Base-by-base conservation (phyloP, 2,329 filamentous ascomycete genomes). In the Graphiopsis chlorocephala region DNA sequence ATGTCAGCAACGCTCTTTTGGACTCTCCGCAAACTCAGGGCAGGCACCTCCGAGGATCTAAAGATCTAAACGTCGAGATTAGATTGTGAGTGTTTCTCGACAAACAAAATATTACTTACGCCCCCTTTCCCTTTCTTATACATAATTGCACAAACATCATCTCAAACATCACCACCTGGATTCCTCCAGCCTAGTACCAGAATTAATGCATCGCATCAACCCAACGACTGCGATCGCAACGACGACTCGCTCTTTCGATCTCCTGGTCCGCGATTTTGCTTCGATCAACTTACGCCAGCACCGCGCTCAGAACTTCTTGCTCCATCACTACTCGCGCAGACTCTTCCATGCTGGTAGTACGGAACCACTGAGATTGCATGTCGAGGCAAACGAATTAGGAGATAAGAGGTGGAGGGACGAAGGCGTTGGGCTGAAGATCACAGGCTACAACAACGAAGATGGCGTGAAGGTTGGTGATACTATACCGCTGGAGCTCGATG, bases 261-360 rank as follows among this genome's bases (percentile, higher is more conserved):
- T 70, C 61, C 67, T 67, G n/a, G 33, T 45, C 35, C 55, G 55
- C 35, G 55, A 58, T 28, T 29, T 58, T 42, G 67, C 68, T 14
- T 65, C 67, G 10, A 58, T 70, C 45, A 63, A 63, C 48, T 57
- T 68, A 23, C 68, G 68, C 38, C 68, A 70, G 59, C 68, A 66
- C 52, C 68, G 68, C 48, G 60, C 65, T 15, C 61, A 62, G 15
- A 65, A 63, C 17, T 68, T 70, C 38, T 52, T 62, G 23, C 48
- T 55, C n/a, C 59, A 53, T 17, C 47, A 61, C 17, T 48, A 45
- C 31, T 45, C 47, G 8, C 60, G 60, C 23, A 26, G 47, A n/a
- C 11, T 29, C 3, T 62, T 62, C 26, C 48, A 52, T 38, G 47
- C 47, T 20, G 58, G 58, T 23, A 17, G 6, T 35, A 61, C 58